phyloP scores from a whole-genome alignment of 768 basidiomycete species.

The Kwoniella sp. region DNA sequence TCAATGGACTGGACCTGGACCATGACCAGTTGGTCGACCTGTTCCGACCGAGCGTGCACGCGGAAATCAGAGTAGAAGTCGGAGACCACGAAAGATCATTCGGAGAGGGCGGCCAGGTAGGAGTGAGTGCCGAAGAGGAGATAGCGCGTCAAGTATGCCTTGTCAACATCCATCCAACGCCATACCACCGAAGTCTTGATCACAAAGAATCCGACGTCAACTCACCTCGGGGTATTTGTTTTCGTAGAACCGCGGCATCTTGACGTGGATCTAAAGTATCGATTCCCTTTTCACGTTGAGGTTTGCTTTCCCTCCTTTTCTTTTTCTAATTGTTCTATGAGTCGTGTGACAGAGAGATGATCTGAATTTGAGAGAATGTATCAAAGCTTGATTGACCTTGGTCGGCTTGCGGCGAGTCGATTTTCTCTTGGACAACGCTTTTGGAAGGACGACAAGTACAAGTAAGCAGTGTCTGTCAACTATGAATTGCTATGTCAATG shows the following conservation, averaged over 20 bases:
- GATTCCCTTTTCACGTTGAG: too few relatives aligned
- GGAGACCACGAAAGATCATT: neutral
- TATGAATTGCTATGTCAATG: neutral
- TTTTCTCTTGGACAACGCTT: neutral
- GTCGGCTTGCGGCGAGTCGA: neutral
- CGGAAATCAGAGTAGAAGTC: neutral
- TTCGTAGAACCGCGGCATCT: conserved; percentile 72
- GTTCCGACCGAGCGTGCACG: conserved; percentile 45
- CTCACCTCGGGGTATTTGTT: conserved; percentile 72
- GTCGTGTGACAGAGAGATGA: too few relatives aligned
- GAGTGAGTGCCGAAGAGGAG: neutral
- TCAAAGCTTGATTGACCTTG: too few relatives aligned
- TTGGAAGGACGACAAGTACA: too few relatives aligned
- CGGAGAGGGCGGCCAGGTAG: too few relatives aligned
- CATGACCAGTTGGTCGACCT: conserved; percentile 98
- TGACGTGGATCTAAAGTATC: conserved; percentile 4
- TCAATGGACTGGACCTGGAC: conserved; percentile 98
- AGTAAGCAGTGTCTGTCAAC: too few relatives aligned
- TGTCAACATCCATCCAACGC: neutral
- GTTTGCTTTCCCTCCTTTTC: too few relatives aligned
- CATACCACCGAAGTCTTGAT: too few relatives aligned
- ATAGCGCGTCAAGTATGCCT: neutral
- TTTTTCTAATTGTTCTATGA: neutral
- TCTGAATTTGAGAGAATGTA: too few relatives aligned
- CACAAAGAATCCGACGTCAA: too few relatives aligned